These are phyloP conservation scores for Ocimum tenuiflorum DNA, from an alignment of 257 asterid species.

Conservation along the genomic window DNA sequence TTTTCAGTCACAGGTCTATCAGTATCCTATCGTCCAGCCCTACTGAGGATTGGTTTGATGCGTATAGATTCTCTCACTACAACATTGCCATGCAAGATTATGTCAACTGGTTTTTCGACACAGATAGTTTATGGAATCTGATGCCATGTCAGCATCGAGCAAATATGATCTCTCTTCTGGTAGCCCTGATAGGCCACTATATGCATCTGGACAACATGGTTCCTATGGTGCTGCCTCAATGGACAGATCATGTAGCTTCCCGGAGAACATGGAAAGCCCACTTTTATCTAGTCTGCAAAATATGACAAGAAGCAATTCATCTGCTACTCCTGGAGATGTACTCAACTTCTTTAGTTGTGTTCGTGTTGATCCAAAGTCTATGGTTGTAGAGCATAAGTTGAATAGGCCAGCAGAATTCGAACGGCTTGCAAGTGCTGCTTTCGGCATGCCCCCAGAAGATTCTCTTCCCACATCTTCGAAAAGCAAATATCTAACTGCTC, in stretches of 20 bases:
- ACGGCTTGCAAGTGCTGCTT: conserved; percentile 67
- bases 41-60: conserved; percentile 46
- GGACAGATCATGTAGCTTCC: conserved; percentile 73
- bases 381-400: conserved; percentile 77
- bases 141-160: conserved; percentile 87
- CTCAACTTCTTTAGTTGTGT: conserved; percentile 68
- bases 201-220: conserved; percentile 70
- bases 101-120: conserved; percentile 54
- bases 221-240: conserved; percentile 55
- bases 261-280: conserved; percentile 68
- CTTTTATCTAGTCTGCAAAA: conserved; percentile 66
- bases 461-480: conserved; percentile 47
- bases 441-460: conserved; percentile 69
- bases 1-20: conserved; percentile 37
- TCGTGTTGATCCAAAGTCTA: conserved; percentile 77
- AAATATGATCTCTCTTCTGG: conserved; percentile 73
- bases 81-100: conserved; percentile 68
- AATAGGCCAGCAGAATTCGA: conserved; percentile 63
- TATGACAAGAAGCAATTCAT: conserved; percentile 60
- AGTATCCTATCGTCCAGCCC: conserved; percentile 27
- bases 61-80: conserved; percentile 32
- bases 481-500: conserved; percentile 47
- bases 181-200: conserved; percentile 81
- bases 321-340: conserved; percentile 68
- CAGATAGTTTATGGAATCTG: conserved; percentile 49